Percentiles rank a stretch among this genome's conserved stretches.
Conservation (phyloP, 2,329 filamentous ascomycete genomes). For the Juglanconis sp. region DNA sequence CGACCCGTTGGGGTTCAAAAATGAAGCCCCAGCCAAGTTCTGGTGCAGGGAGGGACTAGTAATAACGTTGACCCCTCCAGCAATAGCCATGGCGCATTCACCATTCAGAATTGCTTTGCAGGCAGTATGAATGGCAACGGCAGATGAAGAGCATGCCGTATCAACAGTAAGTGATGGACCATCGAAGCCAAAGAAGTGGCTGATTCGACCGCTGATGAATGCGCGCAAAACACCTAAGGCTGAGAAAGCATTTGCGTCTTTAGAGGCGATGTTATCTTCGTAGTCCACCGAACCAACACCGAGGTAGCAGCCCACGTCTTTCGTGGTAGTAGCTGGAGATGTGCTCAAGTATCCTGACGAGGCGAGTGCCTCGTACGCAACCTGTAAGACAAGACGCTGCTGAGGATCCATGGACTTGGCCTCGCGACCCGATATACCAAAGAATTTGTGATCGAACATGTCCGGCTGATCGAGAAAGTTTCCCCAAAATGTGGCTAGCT, state of each 20-base stretch:
- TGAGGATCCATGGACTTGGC: conserved; percentile 28
- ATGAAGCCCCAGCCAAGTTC: conserved; percentile 34
- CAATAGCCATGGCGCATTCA: conserved; percentile 33
- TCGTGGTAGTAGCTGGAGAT: conserved; percentile 16
- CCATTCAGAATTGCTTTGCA: conserved; percentile 24
- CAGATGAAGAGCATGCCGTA: conserved; percentile 37
- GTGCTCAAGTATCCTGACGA: conserved; percentile 7
- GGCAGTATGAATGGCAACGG: conserved; percentile 31
- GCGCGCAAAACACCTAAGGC: conserved; percentile 20
- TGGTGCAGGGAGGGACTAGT: conserved; percentile 27
- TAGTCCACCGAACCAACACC: conserved; percentile 14
- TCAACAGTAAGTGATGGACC: conserved; percentile 39
- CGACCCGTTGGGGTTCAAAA: conserved; percentile 40
- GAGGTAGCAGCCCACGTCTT: conserved; percentile 26
- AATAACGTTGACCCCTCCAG: conserved; percentile 39
- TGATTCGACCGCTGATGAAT: conserved; percentile 32
- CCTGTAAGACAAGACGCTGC: conserved; percentile 28
- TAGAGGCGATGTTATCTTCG: conserved; percentile 4
- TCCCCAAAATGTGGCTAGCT: neutral
- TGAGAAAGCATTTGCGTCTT: conserved; percentile 8
- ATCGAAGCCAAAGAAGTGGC: conserved; percentile 39
- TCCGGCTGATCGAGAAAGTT: conserved; percentile 10
- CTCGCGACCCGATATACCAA: conserved; percentile 23
- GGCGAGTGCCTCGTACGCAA: conserved; percentile 28
- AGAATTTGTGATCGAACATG: conserved; percentile 25